These are phyloP conservation scores for Trametes cinnabarina DNA, from an alignment of 768 basidiomycete genomes.

Conservation along the genomic window DNA sequence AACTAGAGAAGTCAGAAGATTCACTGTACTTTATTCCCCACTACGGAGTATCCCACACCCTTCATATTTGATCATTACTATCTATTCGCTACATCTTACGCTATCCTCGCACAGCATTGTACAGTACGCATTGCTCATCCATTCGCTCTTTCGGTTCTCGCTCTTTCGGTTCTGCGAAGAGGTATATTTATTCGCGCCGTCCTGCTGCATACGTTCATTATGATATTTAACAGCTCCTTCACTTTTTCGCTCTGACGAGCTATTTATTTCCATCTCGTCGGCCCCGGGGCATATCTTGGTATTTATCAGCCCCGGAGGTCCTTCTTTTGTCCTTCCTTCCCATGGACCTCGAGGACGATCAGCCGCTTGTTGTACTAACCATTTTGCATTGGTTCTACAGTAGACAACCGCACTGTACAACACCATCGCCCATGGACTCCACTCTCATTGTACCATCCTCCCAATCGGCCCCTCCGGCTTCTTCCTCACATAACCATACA, in stretches of 20 bases:
- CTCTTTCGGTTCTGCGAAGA: background rate
- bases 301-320: background rate
- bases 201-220: background rate
- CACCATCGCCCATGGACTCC: conserved; percentile 7
- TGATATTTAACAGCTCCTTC: background rate
- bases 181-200: conserved; percentile 13
- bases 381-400: conserved; percentile 4
- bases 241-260: background rate
- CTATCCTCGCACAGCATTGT: conserved; percentile 21
- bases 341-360: background rate
- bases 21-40: conserved; percentile 4
- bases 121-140: conserved; percentile 10
- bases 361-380: conserved; percentile 15
- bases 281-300: background rate
- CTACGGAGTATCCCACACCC: conserved; percentile 5
- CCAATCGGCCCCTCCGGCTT: background rate
- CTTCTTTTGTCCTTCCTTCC: background rate
- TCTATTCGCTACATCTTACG: conserved; percentile 17
- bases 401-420: conserved; percentile 19
- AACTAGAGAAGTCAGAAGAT: conserved; percentile 5
- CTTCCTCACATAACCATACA: background rate
- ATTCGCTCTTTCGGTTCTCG: background rate
- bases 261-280: background rate
- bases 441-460: background rate
- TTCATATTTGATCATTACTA: conserved; percentile 5